Base-by-base conservation (phyloP, 164 flowering plant species). In the Buxus sempervirens region DNA sequence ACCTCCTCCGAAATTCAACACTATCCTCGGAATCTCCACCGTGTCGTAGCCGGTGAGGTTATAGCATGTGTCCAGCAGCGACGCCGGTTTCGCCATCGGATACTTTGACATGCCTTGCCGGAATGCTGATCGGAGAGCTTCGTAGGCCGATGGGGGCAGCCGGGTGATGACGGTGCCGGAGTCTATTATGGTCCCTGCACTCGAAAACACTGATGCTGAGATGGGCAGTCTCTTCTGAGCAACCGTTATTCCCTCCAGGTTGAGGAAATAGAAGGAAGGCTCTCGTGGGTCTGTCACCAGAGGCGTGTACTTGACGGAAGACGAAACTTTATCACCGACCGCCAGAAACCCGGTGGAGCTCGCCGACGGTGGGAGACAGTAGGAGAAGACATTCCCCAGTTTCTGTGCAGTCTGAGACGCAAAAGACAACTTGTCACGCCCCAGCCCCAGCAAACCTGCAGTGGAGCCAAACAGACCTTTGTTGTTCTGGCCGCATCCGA, bases 111-210 rank as follows among this genome's bases (percentile, higher is more conserved):
- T 78, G 41, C 67, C 45, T 57, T 62, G 62, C 26, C 20, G 65
- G 38, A 86, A 75, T 0, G 82, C 80, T 12, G 48, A 18, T 14
- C 38, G 25, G 16, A 86, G 67, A 9, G 81, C 75, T 9, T 67
- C 15, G 55, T 86, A 86, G 5, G 74, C 70, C 0, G 76, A 19
- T 22, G 8, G 0, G 1, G 88, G 85, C 45, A 86, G 68, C 13
- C 90, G 75, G 0, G 88, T 77, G 41, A 86, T 81, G 9, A 82
- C 86, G 0, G 90, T 86, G 15, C 88, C 88, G 6, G 88, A 80
- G 77, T 86, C 90, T 51, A 86, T 82, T 55, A 84, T 81, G 9
- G 82, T 81, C 0, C 77, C 64, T 2, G 72, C 45, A 1, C 32
- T n/a, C 13, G 58, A 28, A 62, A 78, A 79, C n/a, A 15, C 24